A percentile compares a stretch with the other conserved stretches of the same genome.
Conservation (phyloP, 768 basidiomycete species). For the Epithele typhae region DNA sequence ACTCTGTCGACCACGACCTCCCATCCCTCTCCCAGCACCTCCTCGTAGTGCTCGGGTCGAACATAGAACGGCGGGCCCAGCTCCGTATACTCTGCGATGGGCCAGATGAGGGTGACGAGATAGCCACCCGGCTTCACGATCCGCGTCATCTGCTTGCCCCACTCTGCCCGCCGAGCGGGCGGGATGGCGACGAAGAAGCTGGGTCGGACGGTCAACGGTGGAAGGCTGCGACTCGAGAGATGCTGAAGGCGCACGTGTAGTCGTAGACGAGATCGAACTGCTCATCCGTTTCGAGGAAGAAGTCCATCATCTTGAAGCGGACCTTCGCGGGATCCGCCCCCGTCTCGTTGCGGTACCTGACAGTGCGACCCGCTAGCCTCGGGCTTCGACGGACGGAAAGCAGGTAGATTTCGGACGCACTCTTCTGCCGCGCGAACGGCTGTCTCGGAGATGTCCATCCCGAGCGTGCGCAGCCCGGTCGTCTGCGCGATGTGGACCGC, state of each 20-base stretch:
- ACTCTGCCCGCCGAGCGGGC: constrained; percentile 44
- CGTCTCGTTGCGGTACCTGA: background rate
- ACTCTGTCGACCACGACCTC: constrained; percentile 49
- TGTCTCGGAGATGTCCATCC: constrained; percentile 52
- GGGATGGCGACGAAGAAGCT: constrained; percentile 76
- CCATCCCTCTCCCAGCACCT: constrained; percentile 46
- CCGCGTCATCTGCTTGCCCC: constrained; percentile 53
- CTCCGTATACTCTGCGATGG: constrained; percentile 38
- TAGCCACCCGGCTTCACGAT: constrained; percentile 60
- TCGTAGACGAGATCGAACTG: constrained; percentile 59
- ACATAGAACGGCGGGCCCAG: constrained; percentile 63
- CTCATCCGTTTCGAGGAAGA: constrained; percentile 38
- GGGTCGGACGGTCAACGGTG: background rate
- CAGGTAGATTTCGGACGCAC: background rate
- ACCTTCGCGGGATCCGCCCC: constrained; percentile 23
- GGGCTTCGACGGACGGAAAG: too few relatives aligned
- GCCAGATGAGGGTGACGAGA: constrained; percentile 57
- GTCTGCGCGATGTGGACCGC: constrained; percentile 46
- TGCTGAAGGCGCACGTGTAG: constrained; percentile 42
- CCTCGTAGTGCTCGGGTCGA: constrained; percentile 50
- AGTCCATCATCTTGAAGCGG: constrained; percentile 42
- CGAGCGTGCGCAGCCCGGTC: constrained; percentile 45
- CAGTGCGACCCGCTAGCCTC: background rate
- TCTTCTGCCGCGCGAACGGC: constrained; percentile 37
- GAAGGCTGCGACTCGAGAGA: background rate